Conservation (phyloP, 2,329 filamentous ascomycete species). For the Pestalotiopsis sp. region DNA sequence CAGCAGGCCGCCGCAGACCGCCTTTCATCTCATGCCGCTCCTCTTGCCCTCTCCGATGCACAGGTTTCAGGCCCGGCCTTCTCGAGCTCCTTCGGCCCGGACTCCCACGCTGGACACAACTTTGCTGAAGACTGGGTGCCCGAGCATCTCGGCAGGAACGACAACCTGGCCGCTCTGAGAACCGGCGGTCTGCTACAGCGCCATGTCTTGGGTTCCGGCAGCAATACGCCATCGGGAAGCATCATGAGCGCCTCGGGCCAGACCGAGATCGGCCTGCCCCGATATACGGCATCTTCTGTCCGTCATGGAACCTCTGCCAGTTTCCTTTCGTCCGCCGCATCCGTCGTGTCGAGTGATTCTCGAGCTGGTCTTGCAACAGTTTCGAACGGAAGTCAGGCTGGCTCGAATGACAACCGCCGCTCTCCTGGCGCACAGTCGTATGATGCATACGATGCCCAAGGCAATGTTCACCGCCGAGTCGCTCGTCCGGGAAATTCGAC, state of each 20-base stretch:
- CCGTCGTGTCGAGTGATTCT: constrained; percentile 2
- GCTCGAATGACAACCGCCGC: background rate
- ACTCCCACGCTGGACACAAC: background rate
- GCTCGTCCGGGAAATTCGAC: background rate
- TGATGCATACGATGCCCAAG: background rate
- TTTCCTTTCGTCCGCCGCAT: background rate
- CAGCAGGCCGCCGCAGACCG: background rate
- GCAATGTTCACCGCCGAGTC: background rate
- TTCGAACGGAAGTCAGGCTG: background rate
- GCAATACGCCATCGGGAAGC: background rate
- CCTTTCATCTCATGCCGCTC: background rate
- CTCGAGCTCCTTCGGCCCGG: too few relatives aligned
- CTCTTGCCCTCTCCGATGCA: background rate
- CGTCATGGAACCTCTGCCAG: background rate
- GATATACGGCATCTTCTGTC: background rate
- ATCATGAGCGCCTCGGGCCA: background rate
- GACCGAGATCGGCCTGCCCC: background rate
- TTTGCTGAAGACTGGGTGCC: constrained; percentile 1
- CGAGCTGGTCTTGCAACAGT: background rate
- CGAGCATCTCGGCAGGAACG: background rate
- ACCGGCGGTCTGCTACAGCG: background rate
- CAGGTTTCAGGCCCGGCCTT: background rate
- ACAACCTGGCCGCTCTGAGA: constrained; percentile 1
- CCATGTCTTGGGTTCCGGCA: background rate
- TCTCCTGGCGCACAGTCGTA: background rate